A percentile compares a stretch with the other conserved stretches of the same genome.
phyloP scores from a whole-genome alignment of 129 eudicot species.

The Flaveria brownii region DNA sequence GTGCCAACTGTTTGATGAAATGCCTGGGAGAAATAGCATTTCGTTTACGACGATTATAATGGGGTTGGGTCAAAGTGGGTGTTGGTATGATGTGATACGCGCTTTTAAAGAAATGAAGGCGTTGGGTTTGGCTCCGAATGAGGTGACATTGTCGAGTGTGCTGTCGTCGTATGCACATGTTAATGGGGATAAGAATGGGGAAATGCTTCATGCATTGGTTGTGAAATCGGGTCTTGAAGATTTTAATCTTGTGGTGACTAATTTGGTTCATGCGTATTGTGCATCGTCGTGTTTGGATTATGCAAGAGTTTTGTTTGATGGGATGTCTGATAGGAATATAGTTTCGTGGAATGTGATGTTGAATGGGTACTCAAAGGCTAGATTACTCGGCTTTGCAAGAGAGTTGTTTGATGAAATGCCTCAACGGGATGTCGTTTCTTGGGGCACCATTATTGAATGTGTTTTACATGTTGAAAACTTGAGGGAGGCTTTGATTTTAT shows the following conservation, averaged over 20 bases:
- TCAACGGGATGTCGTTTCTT: slow-evolving; percentile 73
- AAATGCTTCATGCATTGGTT: slow-evolving; percentile 58
- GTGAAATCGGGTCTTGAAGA: slow-evolving; percentile 59
- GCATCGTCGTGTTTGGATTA: slow-evolving; percentile 47
- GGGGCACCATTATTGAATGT: slow-evolving; percentile 82
- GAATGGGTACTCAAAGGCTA: slow-evolving; percentile 79
- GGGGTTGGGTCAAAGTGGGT: slow-evolving; percentile 62
- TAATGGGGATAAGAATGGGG: slow-evolving; percentile 40
- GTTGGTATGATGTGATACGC: slow-evolving; percentile 56
- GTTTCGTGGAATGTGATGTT: slow-evolving; percentile 92
- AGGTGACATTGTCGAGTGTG: slow-evolving; percentile 74
- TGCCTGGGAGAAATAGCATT: slow-evolving; percentile 56
- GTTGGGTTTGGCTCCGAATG: slow-evolving; percentile 59
- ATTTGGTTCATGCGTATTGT: slow-evolving; percentile 68
- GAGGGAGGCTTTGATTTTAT: slow-evolving; percentile 57
- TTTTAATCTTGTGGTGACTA: slow-evolving; percentile 70
- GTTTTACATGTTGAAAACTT: slow-evolving; percentile 53
- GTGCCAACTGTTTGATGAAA: slow-evolving; percentile 67
- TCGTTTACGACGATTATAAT: slow-evolving; percentile 79
- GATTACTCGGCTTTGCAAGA: slow-evolving; percentile 45
- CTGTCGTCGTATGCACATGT: slow-evolving; percentile 55
- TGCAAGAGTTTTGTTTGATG: slow-evolving; percentile 58
- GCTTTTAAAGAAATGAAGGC: slow-evolving; percentile 63
- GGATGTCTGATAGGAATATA: slow-evolving; percentile 65
- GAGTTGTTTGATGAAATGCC: slow-evolving; percentile 67